Base-by-base conservation (phyloP, 345 rosid genomes). In the Trapa incisa region DNA sequence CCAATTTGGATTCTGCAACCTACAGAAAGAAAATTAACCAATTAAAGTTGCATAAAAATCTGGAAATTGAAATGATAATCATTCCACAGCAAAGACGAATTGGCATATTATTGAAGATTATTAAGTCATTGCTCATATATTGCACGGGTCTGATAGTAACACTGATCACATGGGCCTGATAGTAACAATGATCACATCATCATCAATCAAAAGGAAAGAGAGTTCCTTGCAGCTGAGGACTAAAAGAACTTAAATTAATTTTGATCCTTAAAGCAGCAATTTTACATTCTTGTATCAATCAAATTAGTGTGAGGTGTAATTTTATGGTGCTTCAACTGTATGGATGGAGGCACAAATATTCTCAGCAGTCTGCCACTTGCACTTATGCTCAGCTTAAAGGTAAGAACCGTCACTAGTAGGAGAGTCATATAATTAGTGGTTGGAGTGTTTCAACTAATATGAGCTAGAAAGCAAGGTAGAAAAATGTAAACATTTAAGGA, bases 1-100 rank as follows among this genome's bases (percentile, higher is more conserved):
- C 96, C 67, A 94, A 81, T 81, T 87, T 91, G 69, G 96, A 89
- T 80, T 94, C 99, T 71, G 99, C 99, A 65, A 85, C 96, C 99
- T 91, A 81, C 74, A 74, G 22, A 57, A 68, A 66, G 68, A 65
- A 65, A 61, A 74, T 62, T n/a, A 47, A 73, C 32, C 17, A 33
- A 32, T 7, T 32, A 52, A 6, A 15, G 42, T 68, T 61, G 33
- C 5, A 65, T 37, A 36, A 14, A 58, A 33, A 33, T 58, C 63
- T 12, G 8, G 60, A 22, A 54, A 50, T 50, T 10, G 56, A 14
- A 50, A 3, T 41, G 43, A 41, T 8, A 41, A 8, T 41, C 15
- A 50, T 4, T 15, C 3, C 22, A 50, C 2, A 50, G 22, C 56
- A 1, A 50, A 54, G 8, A n/a, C 60, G 2, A 32, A 35, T 32